These are phyloP conservation scores for Trametes gibbosa DNA, from an alignment of 768 basidiomycete species.

Conservation along the genomic window DNA sequence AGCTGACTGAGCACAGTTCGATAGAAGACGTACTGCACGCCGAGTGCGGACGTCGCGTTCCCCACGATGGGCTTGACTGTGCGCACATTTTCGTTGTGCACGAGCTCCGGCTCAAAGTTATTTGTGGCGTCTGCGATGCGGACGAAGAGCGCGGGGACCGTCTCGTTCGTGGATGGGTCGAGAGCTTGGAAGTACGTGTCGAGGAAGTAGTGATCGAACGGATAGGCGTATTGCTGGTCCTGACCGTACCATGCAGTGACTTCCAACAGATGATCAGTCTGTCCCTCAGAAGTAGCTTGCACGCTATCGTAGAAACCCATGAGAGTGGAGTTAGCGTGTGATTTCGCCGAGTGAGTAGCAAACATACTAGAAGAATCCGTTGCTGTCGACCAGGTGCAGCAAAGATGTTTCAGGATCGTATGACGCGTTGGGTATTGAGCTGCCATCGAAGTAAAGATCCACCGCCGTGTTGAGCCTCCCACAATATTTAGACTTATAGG, in stretches of 20 bases:
- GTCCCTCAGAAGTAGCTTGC: slow-evolving; percentile 14
- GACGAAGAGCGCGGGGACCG: slow-evolving; percentile 14
- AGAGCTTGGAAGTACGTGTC: slow-evolving; percentile 15
- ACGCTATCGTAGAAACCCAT: slow-evolving; percentile 4
- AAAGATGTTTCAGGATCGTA: slow-evolving; percentile 16
- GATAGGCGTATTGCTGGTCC: slow-evolving; percentile 20
- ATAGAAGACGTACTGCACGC: slow-evolving; percentile 3
- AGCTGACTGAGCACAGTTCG: slow-evolving; percentile 15
- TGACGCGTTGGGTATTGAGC: slow-evolving; percentile 2
- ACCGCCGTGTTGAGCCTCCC: slow-evolving; percentile 7
- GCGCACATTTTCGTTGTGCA: neutral
- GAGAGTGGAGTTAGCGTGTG: neutral
- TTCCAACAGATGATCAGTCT: slow-evolving; percentile 18
- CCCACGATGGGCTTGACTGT: slow-evolving; percentile 8
- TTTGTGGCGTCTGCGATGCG: slow-evolving; percentile 17
- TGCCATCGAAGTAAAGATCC: slow-evolving; percentile 21
- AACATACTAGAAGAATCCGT: neutral
- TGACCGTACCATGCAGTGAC: slow-evolving; percentile 19
- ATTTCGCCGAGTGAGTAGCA: too few species aligned
- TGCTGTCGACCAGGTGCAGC: neutral
- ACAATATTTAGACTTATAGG: slow-evolving; percentile 5
- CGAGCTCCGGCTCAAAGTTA: slow-evolving; percentile 8
- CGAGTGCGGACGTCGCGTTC: neutral
- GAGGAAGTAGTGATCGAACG: slow-evolving; percentile 21
- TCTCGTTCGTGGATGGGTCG: slow-evolving; percentile 7